phyloP scores from a whole-genome alignment of 495 filamentous ascomycete species.

The Penicillium angulare region DNA sequence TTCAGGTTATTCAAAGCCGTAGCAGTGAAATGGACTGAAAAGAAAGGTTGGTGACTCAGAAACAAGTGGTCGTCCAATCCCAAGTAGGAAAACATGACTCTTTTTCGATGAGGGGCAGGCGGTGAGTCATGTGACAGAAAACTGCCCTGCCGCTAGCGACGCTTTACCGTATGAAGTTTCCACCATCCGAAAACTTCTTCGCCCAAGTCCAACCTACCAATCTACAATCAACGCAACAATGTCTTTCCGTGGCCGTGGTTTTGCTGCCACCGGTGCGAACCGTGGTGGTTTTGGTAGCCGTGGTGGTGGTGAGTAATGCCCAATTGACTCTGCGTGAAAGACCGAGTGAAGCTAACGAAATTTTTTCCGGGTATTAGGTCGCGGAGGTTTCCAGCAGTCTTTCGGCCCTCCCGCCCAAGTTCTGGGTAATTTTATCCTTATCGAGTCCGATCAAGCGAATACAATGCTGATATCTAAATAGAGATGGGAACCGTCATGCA shows the following conservation, averaged over 20 bases:
- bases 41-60: constrained; percentile 3
- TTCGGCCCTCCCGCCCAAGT: constrained; percentile 68
- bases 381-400: constrained; percentile 62
- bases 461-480: constrained; percentile 34
- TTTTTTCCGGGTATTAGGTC: constrained; percentile 45
- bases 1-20: constrained; percentile 11
- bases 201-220: constrained; percentile 24
- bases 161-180: constrained; percentile 50
- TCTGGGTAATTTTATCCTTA: constrained; percentile 47
- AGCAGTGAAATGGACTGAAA: constrained; percentile 17
- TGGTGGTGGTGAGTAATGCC: constrained; percentile 40
- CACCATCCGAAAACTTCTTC: constrained; percentile 53
- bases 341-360: constrained; percentile 34
- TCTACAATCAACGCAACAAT: constrained; percentile 31
- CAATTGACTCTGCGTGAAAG: constrained; percentile 1
- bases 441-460: background rate
- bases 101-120: constrained; percentile 28
- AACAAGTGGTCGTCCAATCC: background rate
- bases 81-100: constrained; percentile 18
- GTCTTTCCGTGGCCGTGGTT: constrained; percentile 54
- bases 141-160: constrained; percentile 47
- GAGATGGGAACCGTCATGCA: constrained; percentile 95
- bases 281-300: constrained; percentile 49
- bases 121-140: constrained; percentile 42
- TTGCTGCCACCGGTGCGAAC: constrained; percentile 45